Base-by-base conservation (phyloP, 805 yeast genomes). In the Candida mattraensis region DNA sequence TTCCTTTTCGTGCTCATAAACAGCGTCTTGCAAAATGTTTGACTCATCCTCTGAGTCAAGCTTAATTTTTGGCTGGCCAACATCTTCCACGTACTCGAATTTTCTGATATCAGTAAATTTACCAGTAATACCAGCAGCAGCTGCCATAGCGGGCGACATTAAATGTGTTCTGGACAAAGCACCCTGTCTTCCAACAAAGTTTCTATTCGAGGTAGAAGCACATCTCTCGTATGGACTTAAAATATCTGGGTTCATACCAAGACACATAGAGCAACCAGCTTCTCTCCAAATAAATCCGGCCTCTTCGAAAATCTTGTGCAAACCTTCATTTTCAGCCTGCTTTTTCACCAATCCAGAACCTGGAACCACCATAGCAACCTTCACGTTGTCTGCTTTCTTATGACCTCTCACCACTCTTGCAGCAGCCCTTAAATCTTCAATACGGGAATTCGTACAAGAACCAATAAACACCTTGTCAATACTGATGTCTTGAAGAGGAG, bases 141-240 rank as follows among this genome's bases (percentile, higher is more conserved):
- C 99, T 30, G 99, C 99, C 99, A 93, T 93, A 15, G 96, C 96
- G 24, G 99, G 99, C 10, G 96, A 87, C 95, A 91, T 87, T 60
- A 93, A 76, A 62, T 93, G 99, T 13, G 99, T 93, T 70, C 99
- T 80, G 12, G 96, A 87, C 42, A 68, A 69, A 34, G 96, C 95
- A 69, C 99, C 99, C 73, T 93, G 99, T 67, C 99, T 89, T 54
- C 99, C 99, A 66, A 91, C 97, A 60, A 93, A 93, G 70, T 93
- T 93, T 76, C 99, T 84, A 75, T 93, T 93, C 15, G 98, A 91
- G 13, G 99, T 93, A 10, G 98, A 89, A 7, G 99, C 99, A 71
- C 99, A 93, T 69, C 99, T 81, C 67, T 93, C 99, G 58, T 84
- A 78, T 25, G 99, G 99, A 44, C 80, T 76, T 58, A 93, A 76